Conservation (phyloP, 2,329 filamentous ascomycete genomes). For the Shiraia bambusicola region DNA sequence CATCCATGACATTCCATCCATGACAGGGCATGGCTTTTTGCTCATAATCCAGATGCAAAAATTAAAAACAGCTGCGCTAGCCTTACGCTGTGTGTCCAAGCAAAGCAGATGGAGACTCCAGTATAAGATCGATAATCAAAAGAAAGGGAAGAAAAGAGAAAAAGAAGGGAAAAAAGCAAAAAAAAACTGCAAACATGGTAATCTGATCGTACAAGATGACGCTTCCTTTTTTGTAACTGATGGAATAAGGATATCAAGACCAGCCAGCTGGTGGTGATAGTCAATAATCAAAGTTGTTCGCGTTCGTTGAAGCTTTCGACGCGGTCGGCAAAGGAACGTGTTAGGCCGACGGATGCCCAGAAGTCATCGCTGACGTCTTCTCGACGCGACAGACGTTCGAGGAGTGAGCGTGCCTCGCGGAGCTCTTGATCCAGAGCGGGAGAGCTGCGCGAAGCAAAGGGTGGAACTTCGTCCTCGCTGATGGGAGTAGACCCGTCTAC, state of each 20-base stretch:
- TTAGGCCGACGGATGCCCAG: conserved; percentile 60
- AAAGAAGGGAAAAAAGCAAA: no score
- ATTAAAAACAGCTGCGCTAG: no score
- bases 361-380: conserved; percentile 80
- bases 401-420: conserved; percentile 69
- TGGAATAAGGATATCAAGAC: background rate
- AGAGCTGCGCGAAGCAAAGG: conserved; percentile 8
- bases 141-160: no score
- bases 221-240: no score
- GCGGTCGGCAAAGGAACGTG: conserved; percentile 37
- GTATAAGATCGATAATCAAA: no score
- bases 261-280: conserved; percentile 7
- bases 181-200: no score
- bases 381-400: conserved; percentile 67
- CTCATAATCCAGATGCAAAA: no score
- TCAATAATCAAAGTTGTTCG: conserved; percentile 25
- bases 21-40: no score
- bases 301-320: conserved; percentile 38
- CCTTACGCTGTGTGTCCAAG: no score
- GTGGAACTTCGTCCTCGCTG: conserved; percentile 21
- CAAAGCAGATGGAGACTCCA: no score
- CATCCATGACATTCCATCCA: no score
- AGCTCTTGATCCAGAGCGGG: conserved; percentile 46
- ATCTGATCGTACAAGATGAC: no score
- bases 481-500: conserved; percentile 19